Evolutionary conservation across 2,329 filamentous ascomycete genomes (phyloP), one percentile per base, ranked within the genome.

Genomic region (Mariannaea elegans): DNA sequence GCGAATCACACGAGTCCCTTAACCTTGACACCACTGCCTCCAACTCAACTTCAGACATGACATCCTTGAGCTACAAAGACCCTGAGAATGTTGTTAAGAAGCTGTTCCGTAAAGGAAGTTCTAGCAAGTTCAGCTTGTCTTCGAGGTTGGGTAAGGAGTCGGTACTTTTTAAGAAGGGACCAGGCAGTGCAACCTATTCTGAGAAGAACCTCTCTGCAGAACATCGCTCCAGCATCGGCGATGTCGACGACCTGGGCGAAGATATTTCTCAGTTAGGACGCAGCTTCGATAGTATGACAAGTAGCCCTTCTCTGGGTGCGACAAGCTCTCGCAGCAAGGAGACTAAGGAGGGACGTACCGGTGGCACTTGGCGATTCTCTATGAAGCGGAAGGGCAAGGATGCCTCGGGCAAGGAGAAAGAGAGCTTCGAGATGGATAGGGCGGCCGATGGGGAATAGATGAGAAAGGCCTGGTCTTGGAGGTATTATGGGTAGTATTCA

Each of bases 21-120:
- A 80, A 77, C 19, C 75, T 89, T 13, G 87, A 89, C 61, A 77
- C 78, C 16, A 80, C 81, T 3, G 75, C 81, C 41, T 88, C 86
- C 42, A 87, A 86, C 68, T 82, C 85, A 2, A 78, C 81, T 3
- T 87, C 84, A 5, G 86, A 89, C 34, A 75, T 82, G 16, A 79
- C 78, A 42, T 71, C 74, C n/a, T 70, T 75, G 3, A 76, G 75
- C 31, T 61, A 73, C 27, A 85, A 84, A 67, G 79, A 87, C 56
- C 77, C 81, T 63, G 84, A 87, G 51, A 85, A 86, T 62, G 84
- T 85, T 53, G 77, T 88, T 65, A 78, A 82, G 71, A 85, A 88
- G 71, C 78, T 90, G 47, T 83, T 90, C 56, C 84, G 87, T 29
- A 90, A 90, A 76, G 85, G 87, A 48, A 88, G 85, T 72, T 87